Evolutionary conservation across 2,329 filamentous ascomycete species (phyloP).

Genomic region (Fusarium fracticaudum): DNA sequence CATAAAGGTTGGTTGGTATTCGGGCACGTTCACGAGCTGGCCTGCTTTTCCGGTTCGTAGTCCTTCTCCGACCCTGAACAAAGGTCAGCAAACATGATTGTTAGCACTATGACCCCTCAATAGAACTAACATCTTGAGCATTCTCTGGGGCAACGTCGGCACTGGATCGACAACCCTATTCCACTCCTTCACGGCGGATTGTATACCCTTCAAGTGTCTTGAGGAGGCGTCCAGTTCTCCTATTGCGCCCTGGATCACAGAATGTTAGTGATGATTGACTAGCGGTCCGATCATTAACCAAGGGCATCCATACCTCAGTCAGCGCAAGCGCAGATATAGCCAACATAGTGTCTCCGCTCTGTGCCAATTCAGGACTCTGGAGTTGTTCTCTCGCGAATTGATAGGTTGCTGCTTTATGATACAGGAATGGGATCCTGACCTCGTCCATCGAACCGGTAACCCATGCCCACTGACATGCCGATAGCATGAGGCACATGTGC

Average conservation of each 20-base stretch:
- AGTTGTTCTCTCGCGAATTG: slow-evolving; percentile 57
- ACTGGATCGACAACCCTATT: slow-evolving; percentile 24
- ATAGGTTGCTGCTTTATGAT: slow-evolving; percentile 58
- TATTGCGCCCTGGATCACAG: slow-evolving; percentile 50
- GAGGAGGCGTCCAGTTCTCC: slow-evolving; percentile 56
- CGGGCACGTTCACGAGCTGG: slow-evolving; percentile 52
- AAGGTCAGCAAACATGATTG: slow-evolving; percentile 16
- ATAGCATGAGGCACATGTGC: slow-evolving; percentile 56
- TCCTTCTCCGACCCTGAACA: slow-evolving; percentile 52
- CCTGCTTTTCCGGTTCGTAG: slow-evolving; percentile 52
- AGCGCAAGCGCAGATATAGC: slow-evolving; percentile 56
- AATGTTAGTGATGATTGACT: slow-evolving; percentile 14
- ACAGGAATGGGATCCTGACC: slow-evolving; percentile 56
- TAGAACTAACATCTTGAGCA: slow-evolving; percentile 47
- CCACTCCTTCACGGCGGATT: slow-evolving; percentile 40
- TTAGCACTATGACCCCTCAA: neutral
- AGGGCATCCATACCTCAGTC: slow-evolving; percentile 50
- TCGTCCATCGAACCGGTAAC: slow-evolving; percentile 56
- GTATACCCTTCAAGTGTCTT: slow-evolving; percentile 54
- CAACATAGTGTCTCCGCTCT: slow-evolving; percentile 54
- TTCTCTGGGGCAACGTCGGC: slow-evolving; percentile 52
- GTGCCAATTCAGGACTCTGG: slow-evolving; percentile 48
- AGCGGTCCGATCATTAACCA: neutral
- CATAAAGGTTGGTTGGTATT: slow-evolving; percentile 57
- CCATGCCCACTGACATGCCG: slow-evolving; percentile 58